Evolutionary conservation across 805 yeast species (phyloP), one percentile per base, ranked within the genome.

Genomic region (Clavispora santaluciae): DNA sequence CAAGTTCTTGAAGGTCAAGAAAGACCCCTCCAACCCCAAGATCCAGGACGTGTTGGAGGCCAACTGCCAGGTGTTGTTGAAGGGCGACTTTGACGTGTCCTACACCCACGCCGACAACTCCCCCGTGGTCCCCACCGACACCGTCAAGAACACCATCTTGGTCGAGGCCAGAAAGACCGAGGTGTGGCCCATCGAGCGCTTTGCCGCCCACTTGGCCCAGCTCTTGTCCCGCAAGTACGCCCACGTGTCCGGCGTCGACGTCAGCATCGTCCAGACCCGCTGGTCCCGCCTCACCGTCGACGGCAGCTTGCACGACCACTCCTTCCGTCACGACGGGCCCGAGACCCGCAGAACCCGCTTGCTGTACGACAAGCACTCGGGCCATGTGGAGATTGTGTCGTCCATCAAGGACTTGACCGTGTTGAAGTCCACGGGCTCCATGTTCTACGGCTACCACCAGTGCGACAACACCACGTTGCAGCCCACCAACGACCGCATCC

Each of bases 71-170:
- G 82, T 82, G 21, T 70, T 90, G 38, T 73, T 90, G 43, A 80
- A 76, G 51, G 97, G 97, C 47, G 76, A 73, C 42, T 81, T 90
- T 55, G 96, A 85, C 48, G 65, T 68, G 22, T 81, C 95, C 3
- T 90, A 86, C 72, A 90, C 96, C 38, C 57, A 82, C 43, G 96
- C 96, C 28, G 95, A 90, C 66, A 90, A 90, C 69, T 59, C 85
- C 2, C 77, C 85, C n/a, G 81, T 90, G 56, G 95, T 90, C 37
- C 96, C 97, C 44, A 90, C 97, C 7, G 96, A 89, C 64, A 87
- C 96, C 1, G 89, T 88, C 41, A 89, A 89, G 66, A 89, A 89
- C 73, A 89, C 96, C 38, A 79, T 86, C 49, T 73, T 85, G 59
- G 74, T 90, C 24, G 82, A 86, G 50, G 96, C 96, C 49, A 86